Base-by-base conservation (phyloP, 2,329 filamentous ascomycete genomes). In the Sclerotinia spermophila region DNA sequence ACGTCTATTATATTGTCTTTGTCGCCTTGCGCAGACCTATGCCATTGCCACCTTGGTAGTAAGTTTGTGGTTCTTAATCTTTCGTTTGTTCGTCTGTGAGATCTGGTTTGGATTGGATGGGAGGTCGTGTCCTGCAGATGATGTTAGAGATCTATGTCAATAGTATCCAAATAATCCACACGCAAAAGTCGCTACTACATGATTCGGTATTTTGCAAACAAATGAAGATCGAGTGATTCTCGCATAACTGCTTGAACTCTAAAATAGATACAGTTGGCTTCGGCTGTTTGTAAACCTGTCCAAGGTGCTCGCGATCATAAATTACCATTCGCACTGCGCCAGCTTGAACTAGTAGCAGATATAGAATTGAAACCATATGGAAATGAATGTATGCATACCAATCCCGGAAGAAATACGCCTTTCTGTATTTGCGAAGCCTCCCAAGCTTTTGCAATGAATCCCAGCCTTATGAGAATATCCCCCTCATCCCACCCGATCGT, bases 401-500 rank as follows among this genome's bases (percentile, higher is more conserved):
- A 70, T 75, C 73, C 64, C 71, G 69, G 68, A 70, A 60, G 67
- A 62, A 66, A 73, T 74, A 70, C 70, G 72, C 70, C 67, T 70
- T 72, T 69, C 72, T 65, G 67, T 67, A 69, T 66, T 71, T 76
- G 73, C 68, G 72, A 75, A 73, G 75, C 75, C 59, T 78, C 70
- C 79, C 76, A 81, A 75, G 77, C 77, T 75, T 76, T 76, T 72
- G 78, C 77, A 72, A 79, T 79, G 70, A 77, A 71, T 74, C 73
- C 76, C 75, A 79, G 77, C 78, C 76, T 77, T 78, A 79, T 80
- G 77, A 78, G 72, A 67, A 77, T 78, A 72, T 75, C 75, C 68
- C 77, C 75, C 69, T 84, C 82, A 84, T 78, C 80, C 82, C 78
- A 82, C 77, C 79, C 81, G 82, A 78, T 83, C 81, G 75, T 83